These are phyloP conservation scores for Coemansia umbellata DNA, from an alignment of 192 early-diverging fungal species.

Conservation along the genomic window DNA sequence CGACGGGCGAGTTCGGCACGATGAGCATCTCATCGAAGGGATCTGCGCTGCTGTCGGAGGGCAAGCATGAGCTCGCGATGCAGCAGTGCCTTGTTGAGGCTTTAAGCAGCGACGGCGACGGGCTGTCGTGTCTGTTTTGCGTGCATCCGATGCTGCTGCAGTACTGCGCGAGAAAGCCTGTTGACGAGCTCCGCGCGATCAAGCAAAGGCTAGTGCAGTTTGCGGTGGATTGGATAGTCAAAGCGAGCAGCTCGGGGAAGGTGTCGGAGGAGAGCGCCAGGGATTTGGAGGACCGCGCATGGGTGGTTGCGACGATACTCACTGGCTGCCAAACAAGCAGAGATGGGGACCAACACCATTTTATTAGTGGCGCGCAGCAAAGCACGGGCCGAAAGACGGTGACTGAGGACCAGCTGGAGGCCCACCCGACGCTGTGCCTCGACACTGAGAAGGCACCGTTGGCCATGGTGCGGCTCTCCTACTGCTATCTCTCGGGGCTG, in stretches of 20 bases:
- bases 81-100: conserved; percentile 1
- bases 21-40: conserved; percentile 13
- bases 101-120: neutral
- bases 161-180: conserved; percentile 4
- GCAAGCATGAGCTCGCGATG: conserved; percentile 8
- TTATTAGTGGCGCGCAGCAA: neutral
- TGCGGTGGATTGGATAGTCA: conserved; percentile 6
- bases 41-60: conserved; percentile 1
- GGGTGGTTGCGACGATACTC: conserved; percentile 5
- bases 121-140: conserved; percentile 8
- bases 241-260: neutral
- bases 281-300: conserved; percentile 1
- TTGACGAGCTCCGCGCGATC: neutral
- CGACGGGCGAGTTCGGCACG: conserved; percentile 7
- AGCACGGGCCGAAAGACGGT: conserved; percentile 2
- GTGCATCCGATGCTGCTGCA: conserved; percentile 20
- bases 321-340: neutral
- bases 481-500: conserved; percentile 36
- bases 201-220: neutral
- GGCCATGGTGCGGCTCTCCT: conserved; percentile 16
- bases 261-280: neutral
- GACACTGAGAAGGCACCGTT: conserved; percentile 5
- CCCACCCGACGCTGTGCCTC: conserved; percentile 1
- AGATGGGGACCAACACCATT: too few relatives aligned
- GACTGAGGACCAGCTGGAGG: conserved; percentile 18